Conservation (phyloP, 768 basidiomycete genomes). For the Xerocomellus chrysenteron region DNA sequence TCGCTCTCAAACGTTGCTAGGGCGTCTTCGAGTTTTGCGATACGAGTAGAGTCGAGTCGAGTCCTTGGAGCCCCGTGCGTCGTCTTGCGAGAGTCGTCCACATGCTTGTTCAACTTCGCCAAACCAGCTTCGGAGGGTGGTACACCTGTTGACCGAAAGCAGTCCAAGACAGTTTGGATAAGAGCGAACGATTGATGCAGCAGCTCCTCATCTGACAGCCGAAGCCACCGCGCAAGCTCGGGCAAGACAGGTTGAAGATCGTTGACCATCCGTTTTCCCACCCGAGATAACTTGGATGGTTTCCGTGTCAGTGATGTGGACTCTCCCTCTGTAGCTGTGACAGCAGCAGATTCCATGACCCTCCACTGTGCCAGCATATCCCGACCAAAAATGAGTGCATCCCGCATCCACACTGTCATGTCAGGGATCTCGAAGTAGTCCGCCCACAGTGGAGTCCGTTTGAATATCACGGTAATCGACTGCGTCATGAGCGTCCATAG, state of each 20-base stretch:
- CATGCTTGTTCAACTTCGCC: conserved; percentile 64
- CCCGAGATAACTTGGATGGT: conserved; percentile 49
- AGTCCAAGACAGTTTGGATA: conserved; percentile 72
- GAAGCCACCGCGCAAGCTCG: conserved; percentile 83
- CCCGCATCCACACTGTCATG: conserved; percentile 98
- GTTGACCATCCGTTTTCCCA: conserved; percentile 73
- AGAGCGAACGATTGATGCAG: conserved; percentile 87
- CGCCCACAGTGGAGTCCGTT: conserved; percentile 81
- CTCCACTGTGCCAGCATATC: conserved; percentile 82
- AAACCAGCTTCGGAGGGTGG: conserved; percentile 56
- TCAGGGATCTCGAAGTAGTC: conserved; percentile 71
- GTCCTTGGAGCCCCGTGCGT: conserved; percentile 47
- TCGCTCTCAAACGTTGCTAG: conserved; percentile 67
- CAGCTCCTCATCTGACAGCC: conserved; percentile 89
- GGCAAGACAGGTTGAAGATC: conserved; percentile 76
- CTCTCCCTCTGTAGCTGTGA: conserved; percentile 22
- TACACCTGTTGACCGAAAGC: conserved; percentile 64
- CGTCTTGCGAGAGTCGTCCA: conserved; percentile 57
- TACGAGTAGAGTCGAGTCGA: conserved; percentile 51
- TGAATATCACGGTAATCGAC: conserved; percentile 82
- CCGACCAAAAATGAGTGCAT: conserved; percentile 90
- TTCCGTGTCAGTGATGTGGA: conserved; percentile 27
- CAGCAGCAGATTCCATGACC: conserved; percentile 67
- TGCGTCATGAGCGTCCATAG: conserved; percentile 85
- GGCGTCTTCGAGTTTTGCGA: conserved; percentile 65